Conservation (phyloP, 331 rosid species). For the Dryas integrifolia region DNA sequence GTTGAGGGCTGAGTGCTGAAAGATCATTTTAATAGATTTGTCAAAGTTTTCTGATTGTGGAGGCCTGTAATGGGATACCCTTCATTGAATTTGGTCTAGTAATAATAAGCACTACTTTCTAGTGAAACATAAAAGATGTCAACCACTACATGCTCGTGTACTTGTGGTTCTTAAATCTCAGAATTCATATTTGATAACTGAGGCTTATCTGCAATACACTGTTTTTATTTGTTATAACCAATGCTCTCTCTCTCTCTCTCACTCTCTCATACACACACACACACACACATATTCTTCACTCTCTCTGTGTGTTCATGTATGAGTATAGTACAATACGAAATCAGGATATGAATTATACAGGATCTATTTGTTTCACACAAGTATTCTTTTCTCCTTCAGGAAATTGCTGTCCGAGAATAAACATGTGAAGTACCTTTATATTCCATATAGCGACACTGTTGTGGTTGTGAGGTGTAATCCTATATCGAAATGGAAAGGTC, state of each 20-base stretch:
- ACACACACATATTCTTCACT: too few relatives aligned
- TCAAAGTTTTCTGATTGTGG: neutral
- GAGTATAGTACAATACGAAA: neutral
- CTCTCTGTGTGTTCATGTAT: neutral
- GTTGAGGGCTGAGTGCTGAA: neutral
- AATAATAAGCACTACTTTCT: neutral
- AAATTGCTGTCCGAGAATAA: conserved; percentile 77
- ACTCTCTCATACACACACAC: neutral
- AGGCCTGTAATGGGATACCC: neutral
- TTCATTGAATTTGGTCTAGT: neutral
- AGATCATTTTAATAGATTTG: neutral
- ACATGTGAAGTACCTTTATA: conserved; percentile 84
- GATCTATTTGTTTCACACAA: neutral
- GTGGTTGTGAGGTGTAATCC: conserved; percentile 95
- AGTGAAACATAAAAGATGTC: neutral
- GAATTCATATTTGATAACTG: neutral
- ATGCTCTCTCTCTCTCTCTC: conserved; percentile 11
- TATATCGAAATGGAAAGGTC: conserved; percentile 83
- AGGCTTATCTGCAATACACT: conserved; percentile 2
- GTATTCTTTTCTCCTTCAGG: conserved; percentile 39
- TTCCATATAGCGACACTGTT: conserved; percentile 71
- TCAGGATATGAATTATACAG: neutral
- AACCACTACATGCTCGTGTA: neutral
- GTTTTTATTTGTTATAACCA: neutral
- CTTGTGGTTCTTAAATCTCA: neutral